Percentiles rank a stretch among this genome's conserved stretches.
Conservation (phyloP, 768 basidiomycete genomes). For the Mycena pura region DNA sequence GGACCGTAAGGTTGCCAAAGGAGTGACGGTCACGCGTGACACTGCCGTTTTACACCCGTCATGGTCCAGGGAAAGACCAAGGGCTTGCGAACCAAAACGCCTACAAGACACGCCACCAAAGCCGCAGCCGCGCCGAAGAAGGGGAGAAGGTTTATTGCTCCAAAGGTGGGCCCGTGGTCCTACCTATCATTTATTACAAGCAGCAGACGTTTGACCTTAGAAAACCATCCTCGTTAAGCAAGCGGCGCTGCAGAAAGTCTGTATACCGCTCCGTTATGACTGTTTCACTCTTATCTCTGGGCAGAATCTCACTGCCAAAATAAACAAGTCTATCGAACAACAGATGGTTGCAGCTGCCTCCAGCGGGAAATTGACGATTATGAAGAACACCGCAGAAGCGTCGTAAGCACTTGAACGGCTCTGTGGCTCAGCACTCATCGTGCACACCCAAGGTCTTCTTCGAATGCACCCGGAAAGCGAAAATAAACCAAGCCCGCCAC, state of each 20-base stretch:
- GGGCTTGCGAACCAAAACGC: constrained; percentile 66
- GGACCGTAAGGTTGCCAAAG: background rate
- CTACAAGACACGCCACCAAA: constrained; percentile 65
- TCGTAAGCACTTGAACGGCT: constrained; percentile 35
- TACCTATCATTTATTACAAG: background rate
- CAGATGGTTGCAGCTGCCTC: constrained; percentile 93
- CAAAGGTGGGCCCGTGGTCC: constrained; percentile 53
- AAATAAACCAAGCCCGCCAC: no score
- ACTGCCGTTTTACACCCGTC: constrained; percentile 5
- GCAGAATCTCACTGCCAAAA: constrained; percentile 87
- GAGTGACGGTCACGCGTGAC: background rate
- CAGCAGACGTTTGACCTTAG: constrained; percentile 9
- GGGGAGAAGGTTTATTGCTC: constrained; percentile 77
- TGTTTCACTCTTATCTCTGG: background rate
- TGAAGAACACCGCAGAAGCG: constrained; percentile 71
- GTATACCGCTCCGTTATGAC: constrained; percentile 15
- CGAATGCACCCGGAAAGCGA: constrained; percentile 5
- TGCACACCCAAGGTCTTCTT: constrained; percentile 3
- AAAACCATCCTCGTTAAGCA: constrained; percentile 75
- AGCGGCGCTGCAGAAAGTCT: constrained; percentile 79
- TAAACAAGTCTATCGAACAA: constrained; percentile 89
- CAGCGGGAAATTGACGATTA: constrained; percentile 88
- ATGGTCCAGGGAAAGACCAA: constrained; percentile 93
- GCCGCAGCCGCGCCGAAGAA: constrained; percentile 79
- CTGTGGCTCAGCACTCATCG: background rate